Conservation (phyloP, 2,329 filamentous ascomycete genomes). For the Endothia cerciana region DNA sequence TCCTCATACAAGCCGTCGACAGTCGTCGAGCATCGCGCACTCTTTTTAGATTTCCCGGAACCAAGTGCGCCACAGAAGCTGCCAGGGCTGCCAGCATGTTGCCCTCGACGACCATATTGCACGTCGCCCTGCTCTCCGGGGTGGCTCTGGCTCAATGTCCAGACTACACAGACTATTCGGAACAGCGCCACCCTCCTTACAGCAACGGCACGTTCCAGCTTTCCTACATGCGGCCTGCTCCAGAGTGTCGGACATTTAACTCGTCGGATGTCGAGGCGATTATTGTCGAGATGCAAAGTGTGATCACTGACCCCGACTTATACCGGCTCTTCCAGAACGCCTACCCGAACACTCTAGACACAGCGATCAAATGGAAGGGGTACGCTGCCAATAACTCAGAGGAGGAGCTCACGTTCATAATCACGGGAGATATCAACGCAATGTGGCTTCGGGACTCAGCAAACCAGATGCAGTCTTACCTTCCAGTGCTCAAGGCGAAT, state of each 20-base stretch:
- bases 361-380: constrained; percentile 71
- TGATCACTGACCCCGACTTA: constrained; percentile 77
- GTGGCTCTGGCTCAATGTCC: constrained; percentile 51
- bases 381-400: constrained; percentile 56
- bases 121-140: constrained; percentile 16
- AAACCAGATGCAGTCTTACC: constrained; percentile 78
- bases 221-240: constrained; percentile 77
- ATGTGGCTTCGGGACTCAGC: constrained; percentile 44
- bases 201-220: constrained; percentile 77
- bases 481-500: constrained; percentile 62
- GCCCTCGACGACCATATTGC: background rate
- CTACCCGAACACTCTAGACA: constrained; percentile 77
- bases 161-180: constrained; percentile 66
- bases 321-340: constrained; percentile 72
- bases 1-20: background rate
- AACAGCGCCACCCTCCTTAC: constrained; percentile 66
- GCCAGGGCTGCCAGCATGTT: background rate
- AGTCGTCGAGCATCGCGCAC: background rate
- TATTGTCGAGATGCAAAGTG: constrained; percentile 69
- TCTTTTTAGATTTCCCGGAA: background rate
- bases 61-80: background rate
- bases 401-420: constrained; percentile 67
- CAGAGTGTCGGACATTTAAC: constrained; percentile 79
- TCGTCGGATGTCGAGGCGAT: constrained; percentile 76
- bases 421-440: constrained; percentile 58